These are phyloP conservation scores for Hanseniaspora clermontiae DNA, from an alignment of 805 yeast genomes.

Conservation along the genomic window DNA sequence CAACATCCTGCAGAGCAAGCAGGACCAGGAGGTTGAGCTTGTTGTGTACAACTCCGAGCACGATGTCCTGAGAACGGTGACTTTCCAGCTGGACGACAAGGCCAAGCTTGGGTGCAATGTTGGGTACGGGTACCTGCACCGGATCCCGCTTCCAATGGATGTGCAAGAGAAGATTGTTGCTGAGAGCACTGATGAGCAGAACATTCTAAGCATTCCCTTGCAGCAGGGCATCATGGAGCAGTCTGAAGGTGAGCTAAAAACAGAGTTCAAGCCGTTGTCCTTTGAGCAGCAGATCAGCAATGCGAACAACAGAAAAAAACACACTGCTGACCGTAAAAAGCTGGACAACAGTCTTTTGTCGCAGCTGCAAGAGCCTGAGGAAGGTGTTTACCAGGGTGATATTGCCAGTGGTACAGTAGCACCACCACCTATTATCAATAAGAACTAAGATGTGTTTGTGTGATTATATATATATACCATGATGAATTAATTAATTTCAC, in stretches of 20 bases:
- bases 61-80: constrained; percentile 75
- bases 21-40: constrained; percentile 36
- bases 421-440: constrained; percentile 11
- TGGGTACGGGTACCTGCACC: constrained; percentile 81
- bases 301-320: constrained; percentile 9
- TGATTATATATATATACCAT: too few species aligned
- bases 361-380: constrained; percentile 10
- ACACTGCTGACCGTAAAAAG: background rate
- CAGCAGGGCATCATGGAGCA: background rate
- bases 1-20: constrained; percentile 45
- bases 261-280: constrained; percentile 10
- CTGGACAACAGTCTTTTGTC: constrained; percentile 1
- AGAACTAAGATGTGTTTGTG: too few species aligned
- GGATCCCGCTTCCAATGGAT: constrained; percentile 48
- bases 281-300: constrained; percentile 11
- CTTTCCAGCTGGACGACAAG: constrained; percentile 67
- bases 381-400: background rate
- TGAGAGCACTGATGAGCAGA: background rate
- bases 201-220: constrained; percentile 3
- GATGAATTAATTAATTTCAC: too few species aligned
- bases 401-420: background rate
- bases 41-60: constrained; percentile 82
- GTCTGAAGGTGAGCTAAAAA: background rate
- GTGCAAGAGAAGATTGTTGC: background rate
- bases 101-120: constrained; percentile 89